A percentile compares a stretch with the other conserved stretches of the same genome.
Evolutionary conservation across 352 stramenopile genomes (phyloP).

Genomic region (Phytopythium boreale): DNA sequence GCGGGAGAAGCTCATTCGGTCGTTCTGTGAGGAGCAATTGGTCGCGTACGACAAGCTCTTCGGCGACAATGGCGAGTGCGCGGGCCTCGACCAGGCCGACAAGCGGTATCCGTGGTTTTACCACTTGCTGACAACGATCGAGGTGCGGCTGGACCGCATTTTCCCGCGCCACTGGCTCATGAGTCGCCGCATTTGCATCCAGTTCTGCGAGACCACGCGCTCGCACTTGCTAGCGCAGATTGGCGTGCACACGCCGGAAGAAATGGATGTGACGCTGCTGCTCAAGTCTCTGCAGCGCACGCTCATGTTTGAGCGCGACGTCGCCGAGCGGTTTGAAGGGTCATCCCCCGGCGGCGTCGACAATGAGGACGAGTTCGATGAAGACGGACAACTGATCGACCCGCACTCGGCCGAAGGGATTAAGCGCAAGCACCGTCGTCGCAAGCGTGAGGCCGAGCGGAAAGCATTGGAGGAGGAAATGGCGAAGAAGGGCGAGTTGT

Average conservation of each 20-base stretch:
- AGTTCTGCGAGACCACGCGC: conserved; percentile 90
- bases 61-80: conserved; percentile 48
- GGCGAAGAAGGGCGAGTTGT: conserved; percentile 48
- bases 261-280: conserved; percentile 71
- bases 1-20: conserved; percentile 64
- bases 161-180: conserved; percentile 97
- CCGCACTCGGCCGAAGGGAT: conserved; percentile 70
- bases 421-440: conserved; percentile 64
- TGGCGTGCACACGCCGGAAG: conserved; percentile 56
- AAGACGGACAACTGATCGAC: conserved; percentile 72
- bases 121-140: conserved; percentile 60
- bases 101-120: conserved; percentile 83
- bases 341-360: conserved; percentile 32
- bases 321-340: conserved; percentile 68
- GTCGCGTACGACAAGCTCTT: conserved; percentile 62
- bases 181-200: conserved; percentile 89
- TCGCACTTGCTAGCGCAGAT: conserved; percentile 69
- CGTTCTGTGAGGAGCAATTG: conserved; percentile 72
- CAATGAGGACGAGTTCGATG: conserved; percentile 62
- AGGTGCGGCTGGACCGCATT: conserved; percentile 88
- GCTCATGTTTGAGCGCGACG: conserved; percentile 79
- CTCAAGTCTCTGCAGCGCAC: conserved; percentile 71
- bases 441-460: conserved; percentile 71
- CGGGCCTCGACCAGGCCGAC: conserved; percentile 57
- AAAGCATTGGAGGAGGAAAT: conserved; percentile 67